phyloP scores from a whole-genome alignment of 2,329 filamentous ascomycete genomes.

The Ophiostoma montium region DNA sequence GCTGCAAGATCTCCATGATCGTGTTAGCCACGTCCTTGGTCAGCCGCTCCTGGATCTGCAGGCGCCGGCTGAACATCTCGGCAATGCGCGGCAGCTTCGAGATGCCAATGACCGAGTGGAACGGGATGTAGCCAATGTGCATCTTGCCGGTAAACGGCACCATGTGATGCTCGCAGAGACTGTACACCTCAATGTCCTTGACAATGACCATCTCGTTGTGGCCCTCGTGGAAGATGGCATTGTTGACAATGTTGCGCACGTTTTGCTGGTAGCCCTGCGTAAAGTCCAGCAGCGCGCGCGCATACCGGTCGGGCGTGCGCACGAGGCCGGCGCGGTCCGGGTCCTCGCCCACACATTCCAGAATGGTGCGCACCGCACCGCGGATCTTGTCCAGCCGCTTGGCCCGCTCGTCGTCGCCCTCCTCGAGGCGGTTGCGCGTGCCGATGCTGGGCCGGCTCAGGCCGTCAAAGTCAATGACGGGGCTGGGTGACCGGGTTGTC shows the following conservation, averaged over 20 bases:
- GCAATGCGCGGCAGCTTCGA: conserved; percentile 93
- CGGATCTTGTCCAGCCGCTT: conserved; percentile 43
- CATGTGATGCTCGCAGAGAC: conserved; percentile 91
- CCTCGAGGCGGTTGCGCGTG: conserved; percentile 48
- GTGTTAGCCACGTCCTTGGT: conserved; percentile 94
- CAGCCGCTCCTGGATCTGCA: conserved; percentile 92
- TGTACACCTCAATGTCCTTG: conserved; percentile 92
- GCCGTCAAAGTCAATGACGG: conserved; percentile 10
- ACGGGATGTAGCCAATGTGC: conserved; percentile 97
- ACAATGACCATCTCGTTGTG: conserved; percentile 97
- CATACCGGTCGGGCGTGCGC: conserved; percentile 70
- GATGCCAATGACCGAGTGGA: conserved; percentile 79
- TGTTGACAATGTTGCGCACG: conserved; percentile 78
- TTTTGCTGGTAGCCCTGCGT: conserved; percentile 97
- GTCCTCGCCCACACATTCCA: conserved; percentile 57
- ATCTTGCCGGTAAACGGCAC: conserved; percentile 98
- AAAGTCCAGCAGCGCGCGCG: conserved; percentile 89
- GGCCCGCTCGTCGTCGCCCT: conserved; percentile 35
- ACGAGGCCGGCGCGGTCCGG: conserved; percentile 50
- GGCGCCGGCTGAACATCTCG: conserved; percentile 85
- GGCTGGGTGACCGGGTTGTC: conserved; percentile 1
- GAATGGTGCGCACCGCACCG: conserved; percentile 48
- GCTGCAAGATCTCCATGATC: conserved; percentile 82
- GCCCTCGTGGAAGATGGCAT: conserved; percentile 88
- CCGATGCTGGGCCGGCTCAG: conserved; percentile 29